Conservation (phyloP, 306 rosid species). For the Heteromeles arbutifolia region DNA sequence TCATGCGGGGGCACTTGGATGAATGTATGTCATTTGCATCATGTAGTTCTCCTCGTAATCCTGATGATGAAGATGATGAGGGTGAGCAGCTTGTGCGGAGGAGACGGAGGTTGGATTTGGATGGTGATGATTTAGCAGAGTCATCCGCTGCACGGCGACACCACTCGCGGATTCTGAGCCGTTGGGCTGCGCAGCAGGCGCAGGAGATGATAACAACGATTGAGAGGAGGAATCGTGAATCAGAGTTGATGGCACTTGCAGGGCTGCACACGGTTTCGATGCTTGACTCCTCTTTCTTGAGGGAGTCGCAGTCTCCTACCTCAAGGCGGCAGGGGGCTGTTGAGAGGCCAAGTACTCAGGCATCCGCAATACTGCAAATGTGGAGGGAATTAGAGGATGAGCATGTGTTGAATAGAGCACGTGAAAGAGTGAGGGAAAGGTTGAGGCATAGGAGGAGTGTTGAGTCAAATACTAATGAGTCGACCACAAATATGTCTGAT, state of each 20-base stretch:
- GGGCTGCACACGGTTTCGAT: constrained; percentile 91
- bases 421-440: constrained; percentile 88
- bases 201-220: constrained; percentile 99
- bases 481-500: constrained; percentile 59
- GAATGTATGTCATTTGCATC: constrained; percentile 95
- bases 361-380: constrained; percentile 87
- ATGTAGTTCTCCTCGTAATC: constrained; percentile 73
- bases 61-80: constrained; percentile 77
- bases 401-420: constrained; percentile 74
- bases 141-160: constrained; percentile 81
- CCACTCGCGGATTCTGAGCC: constrained; percentile 82
- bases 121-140: constrained; percentile 89
- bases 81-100: constrained; percentile 88
- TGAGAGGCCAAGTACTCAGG: constrained; percentile 92
- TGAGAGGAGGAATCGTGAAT: constrained; percentile 93
- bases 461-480: constrained; percentile 60
- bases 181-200: constrained; percentile 98
- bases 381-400: constrained; percentile 99
- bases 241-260: constrained; percentile 95
- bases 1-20: constrained; percentile 93
- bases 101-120: constrained; percentile 91
- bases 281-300: constrained; percentile 89
- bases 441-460: constrained; percentile 68
- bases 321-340: constrained; percentile 80
- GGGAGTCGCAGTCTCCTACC: constrained; percentile 90